Conservation (phyloP, 306 rosid genomes). For the Corylus americana region DNA sequence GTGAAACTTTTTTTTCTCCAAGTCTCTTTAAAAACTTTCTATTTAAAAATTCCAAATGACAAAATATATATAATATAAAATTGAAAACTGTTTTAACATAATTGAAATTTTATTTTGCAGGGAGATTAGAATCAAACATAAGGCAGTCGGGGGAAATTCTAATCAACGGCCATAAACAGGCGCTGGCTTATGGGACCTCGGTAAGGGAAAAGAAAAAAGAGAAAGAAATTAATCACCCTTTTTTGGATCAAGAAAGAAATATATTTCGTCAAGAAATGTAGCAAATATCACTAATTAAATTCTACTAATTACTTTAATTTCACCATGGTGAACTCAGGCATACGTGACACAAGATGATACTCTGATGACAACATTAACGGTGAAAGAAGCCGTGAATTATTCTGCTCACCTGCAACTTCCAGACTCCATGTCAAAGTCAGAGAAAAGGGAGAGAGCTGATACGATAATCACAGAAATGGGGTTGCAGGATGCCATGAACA, state of each 20-base stretch:
- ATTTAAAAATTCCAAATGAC: too few species aligned
- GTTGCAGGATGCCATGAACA: slow-evolving; percentile 43
- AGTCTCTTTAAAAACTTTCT: too few species aligned
- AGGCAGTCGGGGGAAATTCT: slow-evolving; percentile 20
- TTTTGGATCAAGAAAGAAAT: too few species aligned
- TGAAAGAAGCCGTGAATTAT: slow-evolving; percentile 45
- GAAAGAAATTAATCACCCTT: background rate
- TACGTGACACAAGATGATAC: slow-evolving; percentile 50
- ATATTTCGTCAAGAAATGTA: too few species aligned
- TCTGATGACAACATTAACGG: slow-evolving; percentile 40
- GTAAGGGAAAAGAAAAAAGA: background rate
- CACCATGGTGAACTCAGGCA: slow-evolving; percentile 27
- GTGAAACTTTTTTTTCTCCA: too few species aligned
- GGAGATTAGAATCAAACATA: slow-evolving; percentile 18
- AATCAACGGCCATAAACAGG: slow-evolving; percentile 29
- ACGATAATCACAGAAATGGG: slow-evolving; percentile 47
- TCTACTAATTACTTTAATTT: background rate
- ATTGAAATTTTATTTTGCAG: background rate
- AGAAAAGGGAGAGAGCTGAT: slow-evolving; percentile 46
- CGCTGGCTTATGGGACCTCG: slow-evolving; percentile 30
- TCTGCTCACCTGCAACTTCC: slow-evolving; percentile 54
- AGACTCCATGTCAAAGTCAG: slow-evolving; percentile 35
- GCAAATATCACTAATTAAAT: background rate
- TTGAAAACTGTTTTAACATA: too few species aligned
- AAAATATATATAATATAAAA: too few species aligned